Evolutionary conservation across 169 alveolate species (phyloP), one percentile per base, ranked within the genome.

Genomic region (Plasmodium ovale): DNA sequence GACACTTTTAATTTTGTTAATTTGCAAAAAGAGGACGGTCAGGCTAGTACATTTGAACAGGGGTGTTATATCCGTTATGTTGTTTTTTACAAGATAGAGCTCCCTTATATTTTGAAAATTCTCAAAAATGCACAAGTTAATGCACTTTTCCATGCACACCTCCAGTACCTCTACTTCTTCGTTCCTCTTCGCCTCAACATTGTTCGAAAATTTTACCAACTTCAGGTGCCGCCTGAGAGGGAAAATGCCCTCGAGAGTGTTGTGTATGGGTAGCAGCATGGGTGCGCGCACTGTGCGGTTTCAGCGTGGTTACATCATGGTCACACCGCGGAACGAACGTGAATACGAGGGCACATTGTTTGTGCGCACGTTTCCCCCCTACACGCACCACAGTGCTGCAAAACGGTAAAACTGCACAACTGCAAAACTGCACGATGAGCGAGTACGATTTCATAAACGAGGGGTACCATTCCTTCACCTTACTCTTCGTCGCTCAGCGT

Each of bases 11-110:
- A 79, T 79, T 49, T 53, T 49, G 37, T 79, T 79, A 21, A 79
- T 65, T 65, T 79, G 89, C 29, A 79, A 65, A 53, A 79, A 79
- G 37, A 79, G 23, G 31, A 79, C 62, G 35, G 21, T 67, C 62
- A 79, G 58, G 21, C 65, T 56, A 12, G 27, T 7, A 42, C 89
- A 79, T 4, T 79, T 70, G 21, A 79, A 51, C 39, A 79, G 53
- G 4, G 89, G 89, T 0, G 84, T 79, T 65, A 79, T 44, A 79
- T 79, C 82, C 9, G 82, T 65, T 35, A 79, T 79, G 59, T 79
- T 79, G 33, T 79, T 79, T 54, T 79, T 79, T 51, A 79, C 29
- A 29, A 79, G 65, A 58, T 65, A 79, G 42, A 79, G 35, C 10
- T 79, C 79, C 58, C 53, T 65, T 79, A 79, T 65, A 59, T 79